A percentile compares a stretch with the other conserved stretches of the same genome.
These are phyloP conservation scores for Cryomyces antarcticus DNA, from an alignment of 495 filamentous ascomycete genomes.

Conservation along the genomic window DNA sequence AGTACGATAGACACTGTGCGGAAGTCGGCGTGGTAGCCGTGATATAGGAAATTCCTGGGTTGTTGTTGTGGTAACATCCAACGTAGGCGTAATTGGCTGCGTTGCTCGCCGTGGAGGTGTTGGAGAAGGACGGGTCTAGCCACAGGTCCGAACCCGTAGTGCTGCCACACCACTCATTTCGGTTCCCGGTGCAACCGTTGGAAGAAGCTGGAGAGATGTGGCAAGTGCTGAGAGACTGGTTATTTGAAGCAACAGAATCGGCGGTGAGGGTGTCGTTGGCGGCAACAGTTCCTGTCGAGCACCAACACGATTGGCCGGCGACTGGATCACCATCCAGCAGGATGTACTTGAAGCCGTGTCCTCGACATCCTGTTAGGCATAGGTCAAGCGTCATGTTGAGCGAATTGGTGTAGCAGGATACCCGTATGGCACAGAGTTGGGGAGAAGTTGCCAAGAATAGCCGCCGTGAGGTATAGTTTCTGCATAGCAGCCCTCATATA, in stretches of 20 bases:
- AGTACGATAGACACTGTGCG: too few species aligned
- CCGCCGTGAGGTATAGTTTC: background rate
- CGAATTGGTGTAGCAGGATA: background rate
- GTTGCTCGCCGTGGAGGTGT: background rate
- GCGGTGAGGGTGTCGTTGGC: background rate
- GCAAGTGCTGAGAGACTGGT: background rate
- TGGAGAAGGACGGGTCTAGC: conserved; percentile 1
- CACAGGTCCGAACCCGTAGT: background rate
- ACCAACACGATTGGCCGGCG: too few species aligned
- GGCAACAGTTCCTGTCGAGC: too few species aligned
- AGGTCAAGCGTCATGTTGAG: conserved; percentile 1
- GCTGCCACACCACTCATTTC: background rate
- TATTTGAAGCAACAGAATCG: background rate
- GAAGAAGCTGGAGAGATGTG: background rate
- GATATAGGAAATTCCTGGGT: too few species aligned
- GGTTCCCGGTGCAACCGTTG: conserved; percentile 1
- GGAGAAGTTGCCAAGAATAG: background rate
- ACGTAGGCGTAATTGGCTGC: background rate
- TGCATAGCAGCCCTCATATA: background rate
- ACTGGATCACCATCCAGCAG: background rate
- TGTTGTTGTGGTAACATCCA: background rate
- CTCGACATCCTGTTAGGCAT: background rate
- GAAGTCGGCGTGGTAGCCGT: too few species aligned
- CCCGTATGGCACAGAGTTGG: background rate
- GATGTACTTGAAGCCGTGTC: background rate